Percentiles rank a stretch among this genome's conserved stretches.
Conservation (phyloP, 1,284 basidiomycete species). For the Ganoderma resinaceum region DNA sequence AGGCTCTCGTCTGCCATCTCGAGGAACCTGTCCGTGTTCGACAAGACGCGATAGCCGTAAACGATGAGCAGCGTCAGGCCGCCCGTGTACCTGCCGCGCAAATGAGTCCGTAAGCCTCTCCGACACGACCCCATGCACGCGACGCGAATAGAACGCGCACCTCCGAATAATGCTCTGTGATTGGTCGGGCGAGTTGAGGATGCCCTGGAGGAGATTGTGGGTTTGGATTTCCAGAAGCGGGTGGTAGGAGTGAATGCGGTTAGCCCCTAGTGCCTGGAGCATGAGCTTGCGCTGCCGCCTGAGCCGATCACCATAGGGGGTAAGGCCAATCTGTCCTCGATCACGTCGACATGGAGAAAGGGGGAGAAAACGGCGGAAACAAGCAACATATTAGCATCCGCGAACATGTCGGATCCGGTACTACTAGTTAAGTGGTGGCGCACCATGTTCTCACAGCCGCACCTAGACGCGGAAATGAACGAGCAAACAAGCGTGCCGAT, state of each 20-base stretch:
- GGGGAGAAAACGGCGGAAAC: constrained; percentile 10
- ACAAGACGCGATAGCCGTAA: constrained; percentile 66
- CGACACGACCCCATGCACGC: neutral
- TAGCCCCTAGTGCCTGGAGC: constrained; percentile 63
- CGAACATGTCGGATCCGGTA: neutral
- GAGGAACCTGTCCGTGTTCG: constrained; percentile 62
- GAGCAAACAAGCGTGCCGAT: constrained; percentile 20
- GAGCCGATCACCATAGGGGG: constrained; percentile 64
- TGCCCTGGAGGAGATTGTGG: constrained; percentile 40
- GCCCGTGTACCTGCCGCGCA: constrained; percentile 56
- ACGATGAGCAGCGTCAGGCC: constrained; percentile 66
- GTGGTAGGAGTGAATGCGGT: constrained; percentile 60
- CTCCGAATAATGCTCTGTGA: constrained; percentile 40
- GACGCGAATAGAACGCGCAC: constrained; percentile 18
- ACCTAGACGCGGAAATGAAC: constrained; percentile 42
- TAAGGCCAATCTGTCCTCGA: constrained; percentile 63
- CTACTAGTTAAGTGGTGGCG: constrained; percentile 20
- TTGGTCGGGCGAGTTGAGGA: constrained; percentile 41
- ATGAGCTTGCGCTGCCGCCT: constrained; percentile 72
- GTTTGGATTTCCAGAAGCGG: constrained; percentile 63
- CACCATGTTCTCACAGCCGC: constrained; percentile 76
- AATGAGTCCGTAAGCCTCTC: neutral
- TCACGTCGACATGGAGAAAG: constrained; percentile 4
- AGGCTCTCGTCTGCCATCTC: constrained; percentile 67
- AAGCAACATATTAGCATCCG: neutral